Base-by-base conservation (phyloP, 2,329 filamentous ascomycete genomes). In the Chrysosporium keratinophilum region DNA sequence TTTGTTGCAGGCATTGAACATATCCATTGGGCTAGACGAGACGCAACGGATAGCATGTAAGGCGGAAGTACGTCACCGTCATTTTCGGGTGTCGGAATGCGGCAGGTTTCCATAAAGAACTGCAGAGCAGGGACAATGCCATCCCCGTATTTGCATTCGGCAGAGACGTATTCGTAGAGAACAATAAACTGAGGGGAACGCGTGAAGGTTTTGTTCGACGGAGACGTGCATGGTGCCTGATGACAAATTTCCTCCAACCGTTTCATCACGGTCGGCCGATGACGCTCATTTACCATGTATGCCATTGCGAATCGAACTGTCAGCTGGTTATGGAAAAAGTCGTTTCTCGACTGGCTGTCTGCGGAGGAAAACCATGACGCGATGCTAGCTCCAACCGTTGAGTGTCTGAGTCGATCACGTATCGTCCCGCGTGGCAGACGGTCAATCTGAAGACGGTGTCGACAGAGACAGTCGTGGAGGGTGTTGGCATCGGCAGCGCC, bases 341-440 rank as follows among this genome's bases (percentile, higher is more conserved):
- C 52, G 20, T 61, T 59, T 20, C 65, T 63, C 1, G 63, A 59
- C 15, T 61, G 56, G 0, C 62, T 55, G 52, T 69, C 65, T 2
- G 70, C 68, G n/a, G 70, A 65, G 60, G 64, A 66, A 54, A 71
- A 69, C 71, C 71, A 74, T 20, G 67, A 60, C 10, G 69, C 57
- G 10, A 72, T 61, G 42, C 62, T 65, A 1, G 65, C 65, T 15
- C 63, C 71, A 0, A 65, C 64, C 23, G 58, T 62, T 20, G 70
- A 69, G 6, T 60, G 54, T 50, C 62, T 68, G 64, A 73, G 65
- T 14, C 60, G 63, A 35, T 65, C 58, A 11, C 57, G 54, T 19
- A 61, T 55, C 3, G 54, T 58, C 43, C 2, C 40, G 14, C 17
- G 43, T 1, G 53, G 33, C 10, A 54, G 19, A 9, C 31, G 57